Evolutionary conservation across 768 basidiomycete species (phyloP), one percentile per base, ranked within the genome.

Genomic region (Psilocybe sp.): DNA sequence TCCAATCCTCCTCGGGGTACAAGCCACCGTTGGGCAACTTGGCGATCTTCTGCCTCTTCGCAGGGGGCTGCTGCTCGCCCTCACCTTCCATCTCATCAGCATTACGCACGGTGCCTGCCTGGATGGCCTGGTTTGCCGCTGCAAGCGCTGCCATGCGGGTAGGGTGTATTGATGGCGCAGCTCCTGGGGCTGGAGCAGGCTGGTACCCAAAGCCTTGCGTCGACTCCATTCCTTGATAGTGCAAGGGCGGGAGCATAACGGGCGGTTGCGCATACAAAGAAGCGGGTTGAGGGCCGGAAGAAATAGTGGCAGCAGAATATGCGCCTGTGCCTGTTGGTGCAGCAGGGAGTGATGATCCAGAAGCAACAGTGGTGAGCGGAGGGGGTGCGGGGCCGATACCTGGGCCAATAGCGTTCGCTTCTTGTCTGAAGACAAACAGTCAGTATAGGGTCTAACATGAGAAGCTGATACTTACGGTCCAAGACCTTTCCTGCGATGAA

Each of bases 1-100:
- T 82, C 94, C 94, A 98, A 65, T 95, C 91, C 46, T 81, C 77
- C 60, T 93, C 94, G 6, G 92, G 79, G 67, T 95, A 97, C 49
- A 87, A 69, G 47, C 83, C 82, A 0, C 92, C 92, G 23, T 84
- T 90, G 2, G 91, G 89, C 34, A 93, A 69, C 67, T 93, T 95
- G 20, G 87, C 87, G 12, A 96, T 82, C 49, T 83, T 84, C 60
- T 92, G 89, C 46, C 93, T 78, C 69, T 99, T 99, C 42, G 94
- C 84, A 5, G 90, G 87, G 18, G 87, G 89, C 16, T 84, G 71
- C 42, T 81, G 84, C 47, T 85, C 87, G 18, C 60, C 49, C n/a
- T 31, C 69, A 15, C 82, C 87, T 52, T 86, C 87, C 82, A 90
- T 87, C 66, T 91, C 83, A 49, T 95, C 92, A 33, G 89, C 83